These are phyloP conservation scores for Arbutus unedo DNA, from an alignment of 148 eudicot genomes.

Conservation along the genomic window DNA sequence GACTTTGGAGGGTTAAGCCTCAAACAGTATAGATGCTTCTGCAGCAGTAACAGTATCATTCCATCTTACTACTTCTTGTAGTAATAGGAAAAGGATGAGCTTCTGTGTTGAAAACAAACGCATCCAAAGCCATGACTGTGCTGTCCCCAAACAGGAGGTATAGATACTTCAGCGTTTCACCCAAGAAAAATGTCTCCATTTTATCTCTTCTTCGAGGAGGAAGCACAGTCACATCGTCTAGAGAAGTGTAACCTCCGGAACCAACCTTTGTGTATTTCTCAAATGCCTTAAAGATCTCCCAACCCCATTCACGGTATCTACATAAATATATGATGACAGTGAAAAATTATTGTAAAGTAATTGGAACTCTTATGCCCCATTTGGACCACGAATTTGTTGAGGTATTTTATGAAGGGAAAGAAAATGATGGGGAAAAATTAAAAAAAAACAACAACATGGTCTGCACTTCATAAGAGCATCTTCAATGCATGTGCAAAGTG, in stretches of 20 bases:
- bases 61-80: constrained; percentile 23
- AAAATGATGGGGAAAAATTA: background rate
- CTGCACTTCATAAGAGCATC: background rate
- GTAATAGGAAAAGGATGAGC: constrained; percentile 84
- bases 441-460: background rate
- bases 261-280: constrained; percentile 87
- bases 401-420: background rate
- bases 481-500: background rate
- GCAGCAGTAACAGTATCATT: constrained; percentile 18
- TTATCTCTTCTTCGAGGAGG: constrained; percentile 90
- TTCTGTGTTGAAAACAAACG: constrained; percentile 87
- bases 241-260: constrained; percentile 89
- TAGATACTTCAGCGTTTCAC: constrained; percentile 87
- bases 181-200: constrained; percentile 98
- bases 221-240: constrained; percentile 81
- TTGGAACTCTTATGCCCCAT: background rate
- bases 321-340: constrained; percentile 18
- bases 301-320: constrained; percentile 98
- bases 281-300: constrained; percentile 95
- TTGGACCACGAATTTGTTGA: background rate
- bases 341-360: background rate
- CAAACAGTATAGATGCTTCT: background rate
- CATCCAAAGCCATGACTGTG: constrained; percentile 58
- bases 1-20: background rate
- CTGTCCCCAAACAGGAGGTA: constrained; percentile 67